Base-by-base conservation (phyloP, 2,329 filamentous ascomycete genomes). In the Pochonia chlamydosporia region DNA sequence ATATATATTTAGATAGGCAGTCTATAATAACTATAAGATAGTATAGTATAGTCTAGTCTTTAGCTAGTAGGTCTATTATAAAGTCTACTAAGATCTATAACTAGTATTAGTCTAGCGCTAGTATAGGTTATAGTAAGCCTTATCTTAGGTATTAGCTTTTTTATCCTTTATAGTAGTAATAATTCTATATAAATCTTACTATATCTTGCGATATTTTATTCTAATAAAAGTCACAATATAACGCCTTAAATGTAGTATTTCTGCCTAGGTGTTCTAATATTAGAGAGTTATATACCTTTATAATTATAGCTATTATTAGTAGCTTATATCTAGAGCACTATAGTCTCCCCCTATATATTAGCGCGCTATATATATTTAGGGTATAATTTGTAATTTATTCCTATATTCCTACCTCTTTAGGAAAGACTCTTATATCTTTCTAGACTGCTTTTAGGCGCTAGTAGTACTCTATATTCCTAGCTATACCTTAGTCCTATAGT, bases 11-110 rank as follows among this genome's bases (percentile, higher is more conserved):
- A n/a, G n/a, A 49, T 20, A 49, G 26, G 23, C 26, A 40, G 20
- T 44, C 31, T 30, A 26, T 46, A 41, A 46, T 49, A 36, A 49
- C 18, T 46, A 45, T 49, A 24, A 45, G 31, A 20, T 20, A 49
- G 20, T 37, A 42, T 18, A 44, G 23, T 3, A 25, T 23, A 13
- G 5, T 40, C 14, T 40, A 41, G 35, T 37, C 41, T 40, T 35
- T 8, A 23, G 30, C 28, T 24, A 35, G 23, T 37, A 51, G 25
- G 7, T 51, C 35, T 21, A 31, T 50, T 43, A 50, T 51, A 46
- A 43, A 49, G 24, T 48, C 30, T 44, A 46, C 44, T 35, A 39
- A 51, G 3, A 45, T 53, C n/a, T 49, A 42, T 42, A 39, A 23
- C 31, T 37, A 48, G 26, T 39, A 28, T 28, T 40, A 43, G 20